These are phyloP conservation scores for Pulveroboletus sp. DNA, from an alignment of 768 basidiomycete species.

Conservation along the genomic window DNA sequence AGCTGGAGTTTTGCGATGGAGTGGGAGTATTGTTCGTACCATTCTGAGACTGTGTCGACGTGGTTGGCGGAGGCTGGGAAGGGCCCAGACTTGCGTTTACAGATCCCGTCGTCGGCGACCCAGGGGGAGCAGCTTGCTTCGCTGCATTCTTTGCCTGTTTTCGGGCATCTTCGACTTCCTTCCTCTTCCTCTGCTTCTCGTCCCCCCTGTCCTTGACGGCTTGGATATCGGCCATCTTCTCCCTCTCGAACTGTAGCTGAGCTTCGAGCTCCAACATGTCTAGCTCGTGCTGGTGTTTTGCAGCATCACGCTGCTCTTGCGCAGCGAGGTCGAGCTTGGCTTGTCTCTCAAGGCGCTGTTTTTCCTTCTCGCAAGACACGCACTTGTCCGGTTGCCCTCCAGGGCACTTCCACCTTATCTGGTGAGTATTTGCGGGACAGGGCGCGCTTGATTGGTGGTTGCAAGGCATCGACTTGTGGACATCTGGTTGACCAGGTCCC, in stretches of 20 bases:
- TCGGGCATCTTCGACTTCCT: slow-evolving; percentile 9
- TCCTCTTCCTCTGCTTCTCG: slow-evolving; percentile 7
- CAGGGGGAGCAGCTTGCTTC: background rate
- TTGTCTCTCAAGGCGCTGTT: slow-evolving; percentile 37
- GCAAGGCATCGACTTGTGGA: slow-evolving; percentile 38
- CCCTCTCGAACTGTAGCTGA: slow-evolving; percentile 5
- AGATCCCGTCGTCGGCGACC: background rate
- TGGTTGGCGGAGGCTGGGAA: background rate
- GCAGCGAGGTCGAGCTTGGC: slow-evolving; percentile 36
- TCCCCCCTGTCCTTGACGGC: slow-evolving; percentile 9
- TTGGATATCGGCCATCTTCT: slow-evolving; percentile 8
- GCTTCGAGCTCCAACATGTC: slow-evolving; percentile 12
- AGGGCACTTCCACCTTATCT: slow-evolving; percentile 40
- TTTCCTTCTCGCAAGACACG: slow-evolving; percentile 42
- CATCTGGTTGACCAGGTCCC: slow-evolving; percentile 40
- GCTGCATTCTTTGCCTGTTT: slow-evolving; percentile 5
- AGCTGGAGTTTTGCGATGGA: background rate
- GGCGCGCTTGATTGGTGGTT: slow-evolving; percentile 28
- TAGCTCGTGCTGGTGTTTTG: slow-evolving; percentile 37
- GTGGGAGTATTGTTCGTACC: background rate
- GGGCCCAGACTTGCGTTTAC: background rate
- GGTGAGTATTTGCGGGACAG: slow-evolving; percentile 45
- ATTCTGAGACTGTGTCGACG: slow-evolving; percentile 2
- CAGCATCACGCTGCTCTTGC: slow-evolving; percentile 42
- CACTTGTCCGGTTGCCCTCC: slow-evolving; percentile 37